Percentiles rank a stretch among this genome's conserved stretches.
phyloP scores from a whole-genome alignment of 768 basidiomycete genomes.

The Lentinula boryana region DNA sequence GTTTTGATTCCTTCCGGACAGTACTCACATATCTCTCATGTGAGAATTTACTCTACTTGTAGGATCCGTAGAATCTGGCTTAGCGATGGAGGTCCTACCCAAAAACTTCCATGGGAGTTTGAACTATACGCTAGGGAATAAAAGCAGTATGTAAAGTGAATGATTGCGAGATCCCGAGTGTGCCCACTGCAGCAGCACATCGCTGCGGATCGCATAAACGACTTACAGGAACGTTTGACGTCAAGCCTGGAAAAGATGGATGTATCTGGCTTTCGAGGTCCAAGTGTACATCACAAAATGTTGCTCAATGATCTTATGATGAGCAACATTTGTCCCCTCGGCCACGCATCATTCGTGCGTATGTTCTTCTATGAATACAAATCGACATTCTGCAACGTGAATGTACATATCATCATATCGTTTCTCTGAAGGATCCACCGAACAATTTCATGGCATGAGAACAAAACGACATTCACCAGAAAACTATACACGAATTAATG shows the following conservation, averaged over 20 bases:
- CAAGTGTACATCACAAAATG: too few species aligned
- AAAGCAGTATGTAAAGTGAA: neutral
- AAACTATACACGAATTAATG: neutral
- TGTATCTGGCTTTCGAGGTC: too few species aligned
- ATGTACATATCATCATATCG: neutral
- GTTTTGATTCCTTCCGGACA: constrained; percentile 37
- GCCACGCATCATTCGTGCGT: neutral
- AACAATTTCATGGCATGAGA: neutral
- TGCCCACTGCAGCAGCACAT: too few species aligned
- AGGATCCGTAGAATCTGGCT: constrained; percentile 76
- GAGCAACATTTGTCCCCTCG: neutral
- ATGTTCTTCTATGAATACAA: neutral
- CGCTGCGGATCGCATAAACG: too few species aligned
- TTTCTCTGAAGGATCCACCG: neutral
- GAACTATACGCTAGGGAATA: constrained; percentile 45
- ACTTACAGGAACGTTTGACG: too few species aligned
- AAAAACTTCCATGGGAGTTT: constrained; percentile 70
- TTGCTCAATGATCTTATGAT: neutral
- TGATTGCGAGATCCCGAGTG: neutral
- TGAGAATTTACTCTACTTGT: constrained; percentile 76
- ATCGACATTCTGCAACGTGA: neutral
- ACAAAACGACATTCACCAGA: neutral
- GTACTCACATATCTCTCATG: constrained; percentile 63
- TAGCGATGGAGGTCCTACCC: constrained; percentile 45
- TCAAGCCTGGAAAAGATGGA: too few species aligned